Base-by-base conservation (phyloP, 257 asterid species). In the Lycium barbarum region DNA sequence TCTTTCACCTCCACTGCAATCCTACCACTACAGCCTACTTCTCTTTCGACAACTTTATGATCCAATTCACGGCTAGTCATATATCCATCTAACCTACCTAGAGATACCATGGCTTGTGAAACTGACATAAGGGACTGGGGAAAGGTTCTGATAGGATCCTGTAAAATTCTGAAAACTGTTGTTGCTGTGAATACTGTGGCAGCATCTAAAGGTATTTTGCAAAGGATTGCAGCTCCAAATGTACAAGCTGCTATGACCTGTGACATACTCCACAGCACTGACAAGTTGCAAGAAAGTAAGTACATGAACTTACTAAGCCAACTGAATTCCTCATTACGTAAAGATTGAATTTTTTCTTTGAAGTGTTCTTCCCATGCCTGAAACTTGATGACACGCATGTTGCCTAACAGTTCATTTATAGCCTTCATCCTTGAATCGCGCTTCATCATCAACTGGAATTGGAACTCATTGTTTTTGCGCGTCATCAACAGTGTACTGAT, bases 361-460 rank as follows among this genome's bases (percentile, higher is more conserved):
- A 94, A 94, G 68, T 93, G 93, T 67, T 93, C 93, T 79, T 94
- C 98, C 98, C 98, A 94, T 6, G 95, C 98, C 67, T 94, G 98
- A 58, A 94, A 93, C 84, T 92, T 94, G 82, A 94, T 92, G 54
- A 93, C 98, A 0, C 95, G 88, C 94, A 94, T 90, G 55, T 92
- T 83, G 70, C 86, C 92, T 3, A 94, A 91, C 87, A 93, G 26
- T 71, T 93, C 98, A 5, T 89, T 93, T 2, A 91, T 92, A 18
- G 92, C 91, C 81, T 92, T 93, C 93, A 94, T 88, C 88, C 98
- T 91, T 18, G n/a, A 73, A 49, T 94, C 98, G 26, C 95, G 92
- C 47, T 78, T 87, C 83, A 1, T 78, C 95, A 91, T 93, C 80
- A 93, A n/a, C 15, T 90, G 83, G 70, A 88, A 88, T 86, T 92